These are phyloP conservation scores for Aspergillus panamensis DNA, from an alignment of 495 filamentous ascomycete genomes.

Conservation along the genomic window DNA sequence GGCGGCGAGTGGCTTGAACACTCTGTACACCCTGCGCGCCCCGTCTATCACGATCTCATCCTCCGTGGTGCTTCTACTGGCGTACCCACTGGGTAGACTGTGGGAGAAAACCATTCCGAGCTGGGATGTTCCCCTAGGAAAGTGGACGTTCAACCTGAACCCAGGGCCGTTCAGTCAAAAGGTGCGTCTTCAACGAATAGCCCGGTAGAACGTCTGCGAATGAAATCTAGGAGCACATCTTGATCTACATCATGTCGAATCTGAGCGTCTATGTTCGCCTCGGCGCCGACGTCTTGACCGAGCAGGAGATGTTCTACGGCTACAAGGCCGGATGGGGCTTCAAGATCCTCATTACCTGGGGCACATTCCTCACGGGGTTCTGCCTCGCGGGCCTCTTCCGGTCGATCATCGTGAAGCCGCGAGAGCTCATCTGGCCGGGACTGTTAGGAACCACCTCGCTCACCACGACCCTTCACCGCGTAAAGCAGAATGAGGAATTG, in stretches of 20 bases:
- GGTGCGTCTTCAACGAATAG: background rate
- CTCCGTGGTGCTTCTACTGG: conserved; percentile 59
- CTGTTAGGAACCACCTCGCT: conserved; percentile 78
- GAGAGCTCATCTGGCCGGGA: conserved; percentile 82
- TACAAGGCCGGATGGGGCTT: conserved; percentile 58
- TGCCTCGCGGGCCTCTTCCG: conserved; percentile 53
- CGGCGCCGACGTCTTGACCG: conserved; percentile 59
- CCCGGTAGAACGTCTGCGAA: background rate
- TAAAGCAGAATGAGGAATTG: conserved; percentile 33
- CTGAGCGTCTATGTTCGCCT: conserved; percentile 52
- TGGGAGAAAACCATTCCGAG: conserved; percentile 49
- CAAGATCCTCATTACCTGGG: conserved; percentile 38
- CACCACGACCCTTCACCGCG: conserved; percentile 72
- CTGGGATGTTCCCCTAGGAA: conserved; percentile 46
- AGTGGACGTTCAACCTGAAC: conserved; percentile 52
- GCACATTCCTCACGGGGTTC: conserved; percentile 51
- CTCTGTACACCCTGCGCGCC: conserved; percentile 57
- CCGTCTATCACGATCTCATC: conserved; percentile 53
- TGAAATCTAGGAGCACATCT: conserved; percentile 52
- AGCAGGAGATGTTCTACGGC: conserved; percentile 60
- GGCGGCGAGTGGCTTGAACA: conserved; percentile 60
- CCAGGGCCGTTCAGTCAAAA: conserved; percentile 64
- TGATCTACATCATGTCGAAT: conserved; percentile 62
- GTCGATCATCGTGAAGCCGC: conserved; percentile 73
- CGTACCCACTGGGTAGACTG: conserved; percentile 59